Percentiles rank a stretch among this genome's conserved stretches.
Conservation (phyloP, 176 grass and related monocot species). For the Puccinellia tenuiflora region DNA sequence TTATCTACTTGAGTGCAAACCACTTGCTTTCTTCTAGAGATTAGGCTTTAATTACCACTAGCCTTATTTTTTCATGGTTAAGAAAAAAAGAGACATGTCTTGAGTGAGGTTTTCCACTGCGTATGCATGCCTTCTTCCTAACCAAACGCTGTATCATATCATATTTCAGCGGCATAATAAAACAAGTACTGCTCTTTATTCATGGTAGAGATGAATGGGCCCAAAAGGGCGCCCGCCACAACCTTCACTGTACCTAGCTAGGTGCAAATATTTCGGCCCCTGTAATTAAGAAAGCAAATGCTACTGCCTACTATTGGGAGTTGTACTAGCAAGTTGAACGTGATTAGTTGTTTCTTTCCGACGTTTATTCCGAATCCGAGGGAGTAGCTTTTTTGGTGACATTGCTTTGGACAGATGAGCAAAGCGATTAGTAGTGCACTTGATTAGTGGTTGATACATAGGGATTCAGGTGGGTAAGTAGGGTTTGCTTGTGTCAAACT, state of each 20-base stretch:
- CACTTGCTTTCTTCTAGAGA: neutral
- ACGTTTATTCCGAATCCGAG: no score
- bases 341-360: no score
- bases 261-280: no score
- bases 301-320: no score
- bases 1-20: neutral
- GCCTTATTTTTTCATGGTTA: neutral
- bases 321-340: no score
- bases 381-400: neutral
- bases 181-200: neutral
- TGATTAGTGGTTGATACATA: neutral
- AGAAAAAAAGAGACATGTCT: neutral
- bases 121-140: neutral
- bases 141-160: conserved; percentile 3
- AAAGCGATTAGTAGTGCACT: neutral
- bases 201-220: no score
- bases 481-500: neutral
- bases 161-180: neutral
- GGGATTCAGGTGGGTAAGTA: neutral
- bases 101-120: neutral
- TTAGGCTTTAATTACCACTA: neutral
- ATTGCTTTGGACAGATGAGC: neutral
- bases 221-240: no score
- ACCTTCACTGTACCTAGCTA: no score
- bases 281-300: no score